Conservation (phyloP, 768 basidiomycete species). For the Trametes cinnabarina region DNA sequence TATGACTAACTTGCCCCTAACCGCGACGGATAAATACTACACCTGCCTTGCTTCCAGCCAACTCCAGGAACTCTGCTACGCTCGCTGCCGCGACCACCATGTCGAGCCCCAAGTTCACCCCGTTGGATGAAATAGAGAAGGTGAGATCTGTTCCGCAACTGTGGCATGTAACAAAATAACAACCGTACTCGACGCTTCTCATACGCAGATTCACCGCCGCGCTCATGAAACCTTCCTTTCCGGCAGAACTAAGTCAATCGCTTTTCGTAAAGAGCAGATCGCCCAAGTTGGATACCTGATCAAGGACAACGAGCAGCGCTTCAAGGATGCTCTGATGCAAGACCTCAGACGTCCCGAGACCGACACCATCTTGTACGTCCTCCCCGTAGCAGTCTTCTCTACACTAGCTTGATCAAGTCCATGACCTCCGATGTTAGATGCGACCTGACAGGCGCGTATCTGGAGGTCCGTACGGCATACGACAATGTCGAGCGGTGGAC, state of each 20-base stretch:
- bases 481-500: conserved; percentile 71
- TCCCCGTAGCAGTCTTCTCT: not conserved
- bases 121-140: conserved; percentile 26
- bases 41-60: too few relatives aligned
- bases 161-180: too few relatives aligned
- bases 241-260: conserved; percentile 63
- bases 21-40: too few relatives aligned
- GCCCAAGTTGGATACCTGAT: conserved; percentile 68
- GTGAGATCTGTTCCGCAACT: conserved; percentile 7
- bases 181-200: too few relatives aligned
- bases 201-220: conserved; percentile 51
- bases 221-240: conserved; percentile 56
- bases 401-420: not conserved
- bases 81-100: too few relatives aligned
- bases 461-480: conserved; percentile 51
- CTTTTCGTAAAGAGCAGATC: conserved; percentile 71
- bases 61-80: too few relatives aligned
- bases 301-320: conserved; percentile 64
- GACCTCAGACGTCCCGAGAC: conserved; percentile 64
- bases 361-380: conserved; percentile 54
- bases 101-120: not conserved
- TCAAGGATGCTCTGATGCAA: conserved; percentile 53
- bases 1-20: too few relatives aligned
- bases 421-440: conserved; percentile 38
- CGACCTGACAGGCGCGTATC: conserved; percentile 54